Evolutionary conservation across 73 alveolate species (phyloP).

Genomic region (Paramecium sexaurelia): DNA sequence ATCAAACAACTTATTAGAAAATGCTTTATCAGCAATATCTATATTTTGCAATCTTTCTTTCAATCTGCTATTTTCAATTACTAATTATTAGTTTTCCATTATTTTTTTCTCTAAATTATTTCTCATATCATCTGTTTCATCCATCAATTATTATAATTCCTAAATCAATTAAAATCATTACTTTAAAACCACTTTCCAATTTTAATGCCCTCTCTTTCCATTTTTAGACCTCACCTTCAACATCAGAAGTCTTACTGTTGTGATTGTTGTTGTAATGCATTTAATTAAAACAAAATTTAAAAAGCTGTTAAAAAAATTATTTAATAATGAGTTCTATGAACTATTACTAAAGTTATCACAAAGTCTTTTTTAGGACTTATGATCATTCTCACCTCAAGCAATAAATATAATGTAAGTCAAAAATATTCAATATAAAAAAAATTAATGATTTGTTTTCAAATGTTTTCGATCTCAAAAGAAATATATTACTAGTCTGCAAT

Average conservation of each 20-base stretch:
- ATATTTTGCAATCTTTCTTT: background rate
- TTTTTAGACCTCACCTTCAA: background rate
- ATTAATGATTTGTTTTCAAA: too few relatives aligned
- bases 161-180: background rate
- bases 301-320: slow-evolving; percentile 1
- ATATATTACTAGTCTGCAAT: too few relatives aligned
- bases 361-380: too few relatives aligned
- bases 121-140: slow-evolving; percentile 46
- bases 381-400: too few relatives aligned
- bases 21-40: background rate
- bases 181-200: slow-evolving; percentile 36
- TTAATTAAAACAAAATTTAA: background rate
- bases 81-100: background rate
- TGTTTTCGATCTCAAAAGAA: too few relatives aligned
- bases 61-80: background rate
- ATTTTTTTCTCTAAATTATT: slow-evolving; percentile 19
- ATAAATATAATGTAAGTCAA: too few relatives aligned
- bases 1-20: background rate
- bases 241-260: background rate
- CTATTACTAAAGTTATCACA: background rate
- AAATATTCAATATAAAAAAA: too few relatives aligned
- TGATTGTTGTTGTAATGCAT: slow-evolving; percentile 10
- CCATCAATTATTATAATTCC: slow-evolving; percentile 26
- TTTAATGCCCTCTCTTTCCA: background rate
- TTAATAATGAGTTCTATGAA: background rate